A percentile compares a stretch with the other conserved stretches of the same genome.
Evolutionary conservation across 768 basidiomycete genomes (phyloP).

Genomic region (Gymnopilus junonius): DNA sequence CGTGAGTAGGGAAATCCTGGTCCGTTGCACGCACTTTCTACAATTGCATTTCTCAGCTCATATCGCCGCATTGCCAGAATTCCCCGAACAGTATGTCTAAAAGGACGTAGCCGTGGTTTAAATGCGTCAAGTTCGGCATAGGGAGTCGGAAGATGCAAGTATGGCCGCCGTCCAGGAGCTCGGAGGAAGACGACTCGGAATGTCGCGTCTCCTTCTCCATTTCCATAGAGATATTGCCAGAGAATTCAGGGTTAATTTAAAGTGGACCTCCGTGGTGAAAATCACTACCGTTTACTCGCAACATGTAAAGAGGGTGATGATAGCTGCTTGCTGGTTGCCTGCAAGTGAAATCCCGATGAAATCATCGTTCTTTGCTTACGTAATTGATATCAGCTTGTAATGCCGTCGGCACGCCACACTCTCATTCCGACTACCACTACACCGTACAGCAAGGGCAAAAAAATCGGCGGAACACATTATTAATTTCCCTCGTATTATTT

Average conservation of each 20-base stretch:
- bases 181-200: background rate
- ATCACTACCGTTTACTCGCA: background rate
- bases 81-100: slow-evolving; percentile 3
- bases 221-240: background rate
- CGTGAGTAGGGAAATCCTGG: slow-evolving; percentile 45
- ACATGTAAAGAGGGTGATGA: too few species aligned
- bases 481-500: background rate
- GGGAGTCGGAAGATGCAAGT: background rate
- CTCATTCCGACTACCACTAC: background rate
- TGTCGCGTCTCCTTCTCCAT: background rate
- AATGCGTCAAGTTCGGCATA: background rate
- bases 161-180: background rate
- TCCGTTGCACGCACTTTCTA: slow-evolving; percentile 16
- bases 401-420: background rate
- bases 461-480: background rate
- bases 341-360: background rate
- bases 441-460: background rate
- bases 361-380: background rate
- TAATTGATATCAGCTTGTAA: background rate
- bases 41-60: slow-evolving; percentile 20
- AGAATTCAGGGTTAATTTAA: background rate
- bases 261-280: background rate
- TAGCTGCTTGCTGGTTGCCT: too few species aligned
- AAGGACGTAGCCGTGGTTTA: background rate
- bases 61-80: slow-evolving; percentile 11